A percentile compares a stretch with the other conserved stretches of the same genome.
phyloP scores from a whole-genome alignment of 2,329 filamentous ascomycete genomes.

The Xylaria sp. region DNA sequence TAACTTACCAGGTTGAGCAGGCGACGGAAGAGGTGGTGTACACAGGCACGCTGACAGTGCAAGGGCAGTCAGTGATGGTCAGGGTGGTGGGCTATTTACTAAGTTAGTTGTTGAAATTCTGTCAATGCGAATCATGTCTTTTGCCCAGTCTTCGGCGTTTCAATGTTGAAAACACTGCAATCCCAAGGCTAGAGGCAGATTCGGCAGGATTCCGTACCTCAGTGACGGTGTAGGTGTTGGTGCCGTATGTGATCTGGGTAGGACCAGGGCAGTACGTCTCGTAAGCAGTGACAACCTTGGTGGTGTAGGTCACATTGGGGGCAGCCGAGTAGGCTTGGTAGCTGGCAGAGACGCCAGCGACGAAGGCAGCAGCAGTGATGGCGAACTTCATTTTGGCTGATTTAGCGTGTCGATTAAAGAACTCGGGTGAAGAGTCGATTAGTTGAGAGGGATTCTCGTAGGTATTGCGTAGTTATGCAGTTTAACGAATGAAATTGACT shows the following conservation, averaged over 20 bases:
- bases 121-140: background rate
- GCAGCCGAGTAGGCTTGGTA: slow-evolving; percentile 40
- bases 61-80: slow-evolving; percentile 78
- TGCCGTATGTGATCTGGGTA: slow-evolving; percentile 71
- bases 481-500: slow-evolving; percentile 70
- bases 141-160: background rate
- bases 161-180: background rate
- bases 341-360: slow-evolving; percentile 55
- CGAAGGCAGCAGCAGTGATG: slow-evolving; percentile 64
- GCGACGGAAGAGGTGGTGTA: slow-evolving; percentile 62
- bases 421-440: slow-evolving; percentile 50
- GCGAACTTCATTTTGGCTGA: slow-evolving; percentile 74
- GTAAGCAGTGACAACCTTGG: slow-evolving; percentile 74
- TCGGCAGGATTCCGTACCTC: slow-evolving; percentile 56
- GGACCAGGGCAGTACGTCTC: slow-evolving; percentile 78
- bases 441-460: slow-evolving; percentile 48
- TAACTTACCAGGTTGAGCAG: slow-evolving; percentile 49
- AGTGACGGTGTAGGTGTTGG: slow-evolving; percentile 76
- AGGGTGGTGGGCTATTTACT: slow-evolving; percentile 68
- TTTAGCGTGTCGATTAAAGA: slow-evolving; percentile 54
- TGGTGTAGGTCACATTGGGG: slow-evolving; percentile 67
- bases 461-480: slow-evolving; percentile 47
- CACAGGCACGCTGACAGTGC: slow-evolving; percentile 72
- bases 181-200: background rate
- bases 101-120: slow-evolving; percentile 46